These are phyloP conservation scores for Malassezia brasiliensis DNA, from an alignment of 1,284 basidiomycete genomes.

Conservation along the genomic window DNA sequence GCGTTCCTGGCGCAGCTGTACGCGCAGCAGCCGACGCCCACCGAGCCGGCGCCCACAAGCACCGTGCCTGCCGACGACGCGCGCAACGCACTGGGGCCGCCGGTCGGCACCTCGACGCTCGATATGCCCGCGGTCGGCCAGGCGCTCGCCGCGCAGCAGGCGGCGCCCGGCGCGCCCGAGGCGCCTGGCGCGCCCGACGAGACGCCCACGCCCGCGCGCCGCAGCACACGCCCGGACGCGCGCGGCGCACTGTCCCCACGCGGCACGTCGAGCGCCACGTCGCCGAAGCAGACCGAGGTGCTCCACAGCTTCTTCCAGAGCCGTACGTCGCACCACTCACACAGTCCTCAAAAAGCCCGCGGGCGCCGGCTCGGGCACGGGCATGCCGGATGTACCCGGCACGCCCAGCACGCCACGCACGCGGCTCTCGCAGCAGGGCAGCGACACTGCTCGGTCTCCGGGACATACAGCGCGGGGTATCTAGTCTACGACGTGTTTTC, in stretches of 20 bases:
- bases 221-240: not conserved
- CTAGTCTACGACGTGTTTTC: slow-evolving; percentile 1
- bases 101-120: slow-evolving; percentile 14
- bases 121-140: slow-evolving; percentile 15
- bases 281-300: slow-evolving; percentile 35
- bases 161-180: no score
- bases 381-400: no score
- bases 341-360: slow-evolving; percentile 15
- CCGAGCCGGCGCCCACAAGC: slow-evolving; percentile 1
- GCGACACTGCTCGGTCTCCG: not conserved
- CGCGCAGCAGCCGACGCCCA: slow-evolving; percentile 24
- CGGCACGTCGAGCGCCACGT: slow-evolving; percentile 2
- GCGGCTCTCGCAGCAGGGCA: not conserved
- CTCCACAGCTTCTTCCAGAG: slow-evolving; percentile 44
- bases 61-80: not conserved
- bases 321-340: slow-evolving; percentile 12
- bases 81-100: slow-evolving; percentile 11
- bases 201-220: no score
- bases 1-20: slow-evolving; percentile 28
- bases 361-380: not conserved
- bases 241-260: not conserved
- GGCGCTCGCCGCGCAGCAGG: slow-evolving; percentile 19
- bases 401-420: slow-evolving; percentile 6
- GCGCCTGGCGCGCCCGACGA: not conserved
- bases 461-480: not conserved